phyloP scores from a whole-genome alignment of 768 basidiomycete genomes.

The Candolleomyces efflorescens region DNA sequence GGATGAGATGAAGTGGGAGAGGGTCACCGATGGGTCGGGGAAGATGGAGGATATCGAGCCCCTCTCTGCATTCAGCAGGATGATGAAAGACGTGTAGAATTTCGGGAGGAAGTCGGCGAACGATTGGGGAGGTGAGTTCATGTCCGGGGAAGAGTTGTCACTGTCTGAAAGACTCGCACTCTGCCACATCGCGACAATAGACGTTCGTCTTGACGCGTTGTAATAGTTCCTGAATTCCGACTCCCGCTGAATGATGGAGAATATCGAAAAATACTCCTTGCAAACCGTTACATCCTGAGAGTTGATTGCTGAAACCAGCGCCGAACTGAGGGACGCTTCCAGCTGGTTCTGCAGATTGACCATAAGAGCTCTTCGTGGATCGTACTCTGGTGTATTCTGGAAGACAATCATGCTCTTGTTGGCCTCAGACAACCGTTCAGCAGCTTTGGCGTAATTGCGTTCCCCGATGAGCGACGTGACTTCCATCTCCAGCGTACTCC shows the following conservation, averaged over 20 bases:
- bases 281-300: slow-evolving; percentile 71
- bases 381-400: slow-evolving; percentile 89
- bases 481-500: slow-evolving; percentile 93
- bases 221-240: slow-evolving; percentile 94
- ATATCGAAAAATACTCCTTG: slow-evolving; percentile 79
- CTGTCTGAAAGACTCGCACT: slow-evolving; percentile 46
- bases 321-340: slow-evolving; percentile 88
- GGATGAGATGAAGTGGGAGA: slow-evolving; percentile 80
- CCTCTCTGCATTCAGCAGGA: slow-evolving; percentile 66
- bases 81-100: slow-evolving; percentile 70
- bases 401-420: slow-evolving; percentile 88
- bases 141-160: slow-evolving; percentile 24
- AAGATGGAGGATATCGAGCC: slow-evolving; percentile 79
- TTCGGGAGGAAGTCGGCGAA: slow-evolving; percentile 67
- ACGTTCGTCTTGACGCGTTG: slow-evolving; percentile 73
- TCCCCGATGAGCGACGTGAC: slow-evolving; percentile 81
- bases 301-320: slow-evolving; percentile 83
- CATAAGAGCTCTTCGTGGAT: slow-evolving; percentile 79
- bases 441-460: slow-evolving; percentile 80
- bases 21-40: slow-evolving; percentile 72
- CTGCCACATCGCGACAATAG: slow-evolving; percentile 69
- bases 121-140: slow-evolving; percentile 22
- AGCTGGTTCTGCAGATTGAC: slow-evolving; percentile 94
- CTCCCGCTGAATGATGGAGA: slow-evolving; percentile 87
- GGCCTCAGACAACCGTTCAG: slow-evolving; percentile 88